Evolutionary conservation across 2,329 filamentous ascomycete genomes (phyloP), one percentile per base, ranked within the genome.

Genomic region (Bipolaris bicolor): DNA sequence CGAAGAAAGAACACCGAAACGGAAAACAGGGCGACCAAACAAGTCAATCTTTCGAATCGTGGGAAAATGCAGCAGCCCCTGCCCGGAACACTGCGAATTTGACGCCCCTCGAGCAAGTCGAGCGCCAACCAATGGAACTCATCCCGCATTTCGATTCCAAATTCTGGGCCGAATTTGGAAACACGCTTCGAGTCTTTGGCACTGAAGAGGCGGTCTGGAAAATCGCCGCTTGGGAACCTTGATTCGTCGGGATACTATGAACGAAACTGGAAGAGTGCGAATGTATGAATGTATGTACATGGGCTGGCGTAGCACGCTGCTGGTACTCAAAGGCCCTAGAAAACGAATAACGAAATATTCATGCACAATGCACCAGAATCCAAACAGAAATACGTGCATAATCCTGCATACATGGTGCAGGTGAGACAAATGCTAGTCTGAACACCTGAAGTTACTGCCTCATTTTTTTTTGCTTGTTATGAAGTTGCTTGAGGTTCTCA

Each of bases 131-230:
- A 7, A 79, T 79, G 58, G 70, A 79, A 40, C 67, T 83, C 44
- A 83, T 88, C 58, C 85, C 86, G 7, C 69, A 76, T 1, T 82
- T 83, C 55, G 76, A 77, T 1, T 77, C 77, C 4, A 72, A 77
- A 15, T 87, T 88, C 66, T 88, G 86, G 86, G 65, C 73, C 3
- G 70, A 81, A 9, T 86, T 87, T 68, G 83, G 83, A 1, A 88
- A 88, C 63, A 84, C 81, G 61, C 68, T 88, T 53, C 77, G 86
- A 37, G 81, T 86, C 1, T 88, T 87, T 74, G 86, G 85, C 2
- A 87, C 85, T 0, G 66, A 79, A 45, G 85, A 88, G 69, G 78
- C 60, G 9, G 64, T 73, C 4, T 54, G 73, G 24, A 65, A 61
- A 40, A 63, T 74, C 26, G 65, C 63, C 26, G 10, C 7, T 10